A percentile compares a stretch with the other conserved stretches of the same genome.
Conservation (phyloP, 257 asterid genomes). For the Coffea eugenioides region DNA sequence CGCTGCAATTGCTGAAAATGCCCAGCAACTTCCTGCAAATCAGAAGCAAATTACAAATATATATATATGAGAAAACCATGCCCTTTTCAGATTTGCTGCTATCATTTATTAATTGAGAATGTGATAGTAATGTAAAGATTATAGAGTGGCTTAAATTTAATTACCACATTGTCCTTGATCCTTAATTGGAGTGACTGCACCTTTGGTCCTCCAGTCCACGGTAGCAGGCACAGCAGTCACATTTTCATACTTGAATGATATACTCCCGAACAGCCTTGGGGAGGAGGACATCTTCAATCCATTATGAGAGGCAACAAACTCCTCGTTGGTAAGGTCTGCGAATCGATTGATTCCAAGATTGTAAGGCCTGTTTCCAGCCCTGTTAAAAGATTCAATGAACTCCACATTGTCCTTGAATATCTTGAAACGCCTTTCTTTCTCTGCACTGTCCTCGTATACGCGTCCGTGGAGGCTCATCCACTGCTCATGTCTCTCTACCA, state of each 20-base stretch:
- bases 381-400: constrained; percentile 11
- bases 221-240: constrained; percentile 14
- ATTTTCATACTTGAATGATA: constrained; percentile 14
- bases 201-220: constrained; percentile 20
- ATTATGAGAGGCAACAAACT: constrained; percentile 10
- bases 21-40: no score
- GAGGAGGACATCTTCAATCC: constrained; percentile 12
- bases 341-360: constrained; percentile 24
- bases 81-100: not conserved
- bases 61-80: no score
- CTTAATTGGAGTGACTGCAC: constrained; percentile 22
- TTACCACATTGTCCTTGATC: constrained; percentile 23
- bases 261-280: not conserved
- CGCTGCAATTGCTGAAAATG: no score
- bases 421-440: constrained; percentile 17
- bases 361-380: constrained; percentile 16
- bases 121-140: not conserved
- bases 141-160: not conserved
- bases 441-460: not conserved
- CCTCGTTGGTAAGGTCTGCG: constrained; percentile 15
- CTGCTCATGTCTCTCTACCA: constrained; percentile 7
- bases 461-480: constrained; percentile 16
- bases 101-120: constrained; percentile 19
- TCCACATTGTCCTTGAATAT: constrained; percentile 15
- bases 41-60: not conserved